Evolutionary conservation across 164 flowering plant genomes (phyloP), one percentile per base, ranked within the genome.

Genomic region (Stephania japonica): DNA sequence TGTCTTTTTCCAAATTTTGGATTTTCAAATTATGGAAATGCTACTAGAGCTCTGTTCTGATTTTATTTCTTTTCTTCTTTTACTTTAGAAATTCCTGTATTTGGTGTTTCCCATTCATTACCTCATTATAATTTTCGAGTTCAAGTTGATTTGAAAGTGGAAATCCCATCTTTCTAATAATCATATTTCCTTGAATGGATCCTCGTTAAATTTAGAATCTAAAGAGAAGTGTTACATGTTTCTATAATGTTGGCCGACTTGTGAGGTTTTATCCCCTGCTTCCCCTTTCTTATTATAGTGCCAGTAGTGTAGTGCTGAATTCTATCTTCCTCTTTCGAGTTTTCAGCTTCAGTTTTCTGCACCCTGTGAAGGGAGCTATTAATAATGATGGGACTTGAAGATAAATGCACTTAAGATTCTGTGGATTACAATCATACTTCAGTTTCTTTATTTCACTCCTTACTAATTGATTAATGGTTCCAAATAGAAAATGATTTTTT

Each of bases 1-100:
- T 32, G 38, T 32, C 38, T 76, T 73, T 66, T 44, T 42, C 24
- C 67, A 64, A 5, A 24, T 64, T 64, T 64, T 64, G 67, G 26
- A 23, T 7, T 69, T 49, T 56, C 3, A 19, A 56, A 56, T 32
- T 56, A 56, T 50, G 11, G 68, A 67, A 27, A 16, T 67, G 12
- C 44, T 67, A 19, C 42, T 65, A 23, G 62, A 24, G 7, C 12
- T 23, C 5, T 62, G 53, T 68, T 43, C 11, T 13, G 1, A 53
- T 13, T 53, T 13, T 19, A 53, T 21, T 56, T 16, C 5, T 56
- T 56, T n/a, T 6, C 7, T 56, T 56, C 63, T 56, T 18, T 18
- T 19, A 56, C n/a, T 56, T 18, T 2, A 56, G 63, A 19, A 53
- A 6, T 19, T 56, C 21, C n/a, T 18, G 23, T 18, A 18, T 18